phyloP scores from a whole-genome alignment of 1,139 yeast genomes.

The Kurtzmaniella quercitrusa region DNA sequence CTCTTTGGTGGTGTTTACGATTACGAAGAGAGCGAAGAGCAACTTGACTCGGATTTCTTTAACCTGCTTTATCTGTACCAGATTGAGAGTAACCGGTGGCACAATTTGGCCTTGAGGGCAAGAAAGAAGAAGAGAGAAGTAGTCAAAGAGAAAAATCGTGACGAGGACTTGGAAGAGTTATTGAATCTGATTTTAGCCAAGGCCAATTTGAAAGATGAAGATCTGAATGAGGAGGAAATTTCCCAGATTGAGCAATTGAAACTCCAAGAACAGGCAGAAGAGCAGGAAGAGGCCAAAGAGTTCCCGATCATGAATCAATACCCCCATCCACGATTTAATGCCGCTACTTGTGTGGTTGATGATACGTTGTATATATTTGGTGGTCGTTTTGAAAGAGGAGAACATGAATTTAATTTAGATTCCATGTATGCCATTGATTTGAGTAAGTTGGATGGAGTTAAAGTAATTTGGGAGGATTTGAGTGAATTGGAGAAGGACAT shows the following conservation, averaged over 20 bases:
- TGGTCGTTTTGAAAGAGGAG: slow-evolving; percentile 87
- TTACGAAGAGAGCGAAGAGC: slow-evolving; percentile 91
- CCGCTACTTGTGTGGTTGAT: slow-evolving; percentile 80
- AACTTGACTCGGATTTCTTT: slow-evolving; percentile 78
- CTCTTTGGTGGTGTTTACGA: slow-evolving; percentile 96
- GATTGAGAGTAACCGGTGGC: slow-evolving; percentile 87
- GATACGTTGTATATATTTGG: slow-evolving; percentile 86
- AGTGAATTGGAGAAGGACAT: slow-evolving; percentile 27
- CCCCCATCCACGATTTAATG: slow-evolving; percentile 89
- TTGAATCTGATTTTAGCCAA: slow-evolving; percentile 71
- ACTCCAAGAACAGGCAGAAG: slow-evolving; percentile 32
- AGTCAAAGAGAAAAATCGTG: slow-evolving; percentile 49
- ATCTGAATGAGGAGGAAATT: slow-evolving; percentile 38
- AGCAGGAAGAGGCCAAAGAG: slow-evolving; percentile 28
- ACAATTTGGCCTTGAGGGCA: slow-evolving; percentile 62
- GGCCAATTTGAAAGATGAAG: slow-evolving; percentile 62
- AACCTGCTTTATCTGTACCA: slow-evolving; percentile 81
- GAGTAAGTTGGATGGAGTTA: slow-evolving; percentile 83
- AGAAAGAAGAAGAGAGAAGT: slow-evolving; percentile 45
- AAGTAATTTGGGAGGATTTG: slow-evolving; percentile 86
- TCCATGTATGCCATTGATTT: slow-evolving; percentile 84
- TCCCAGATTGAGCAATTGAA: slow-evolving; percentile 38
- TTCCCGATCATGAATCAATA: slow-evolving; percentile 57
- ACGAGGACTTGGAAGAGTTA: slow-evolving; percentile 78
- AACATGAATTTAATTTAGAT: slow-evolving; percentile 77